phyloP scores from a whole-genome alignment of 1,284 basidiomycete genomes.

The Lentinula novae-zelandiae region DNA sequence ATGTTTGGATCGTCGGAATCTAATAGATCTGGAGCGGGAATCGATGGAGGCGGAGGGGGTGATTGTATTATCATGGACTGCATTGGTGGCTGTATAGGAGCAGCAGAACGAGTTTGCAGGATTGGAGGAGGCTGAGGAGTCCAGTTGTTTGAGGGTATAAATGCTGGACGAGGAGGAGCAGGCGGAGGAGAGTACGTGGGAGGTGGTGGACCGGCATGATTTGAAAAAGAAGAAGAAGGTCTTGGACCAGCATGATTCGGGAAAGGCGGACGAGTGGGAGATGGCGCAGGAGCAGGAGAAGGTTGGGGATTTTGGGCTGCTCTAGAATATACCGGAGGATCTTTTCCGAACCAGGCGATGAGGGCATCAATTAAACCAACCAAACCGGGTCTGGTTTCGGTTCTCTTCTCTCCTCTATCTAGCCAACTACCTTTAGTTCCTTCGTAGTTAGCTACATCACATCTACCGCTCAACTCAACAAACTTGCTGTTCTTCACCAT shows the following conservation, averaged over 20 bases:
- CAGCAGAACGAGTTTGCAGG: conserved; percentile 12
- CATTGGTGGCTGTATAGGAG: conserved; percentile 16
- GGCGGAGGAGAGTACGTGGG: conserved; percentile 7
- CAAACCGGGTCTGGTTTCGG: conserved; percentile 46
- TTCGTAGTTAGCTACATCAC: conserved; percentile 34
- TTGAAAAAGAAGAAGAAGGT: conserved; percentile 13
- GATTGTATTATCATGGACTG: conserved; percentile 9
- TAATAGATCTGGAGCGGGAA: conserved; percentile 43
- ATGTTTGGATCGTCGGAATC: conserved; percentile 41
- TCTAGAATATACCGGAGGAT: conserved; percentile 91
- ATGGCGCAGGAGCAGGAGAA: conserved; percentile 23
- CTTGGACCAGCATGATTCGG: conserved; percentile 8
- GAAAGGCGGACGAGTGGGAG: conserved; percentile 21
- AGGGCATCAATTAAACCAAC: conserved; percentile 65
- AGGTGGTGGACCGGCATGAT: conserved; percentile 11
- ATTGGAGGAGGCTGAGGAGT: conserved; percentile 17
- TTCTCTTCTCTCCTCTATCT: conserved; percentile 90
- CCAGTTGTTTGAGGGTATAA: not conserved
- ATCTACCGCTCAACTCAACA: conserved; percentile 84
- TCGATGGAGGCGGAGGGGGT: conserved; percentile 17
- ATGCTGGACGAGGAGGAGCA: conserved; percentile 1
- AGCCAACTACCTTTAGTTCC: conserved; percentile 51
- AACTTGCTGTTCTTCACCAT: conserved; percentile 75
- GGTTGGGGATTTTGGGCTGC: conserved; percentile 36
- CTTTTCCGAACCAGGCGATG: conserved; percentile 77